These are phyloP conservation scores for Ganoderma sinense DNA, from an alignment of 1,284 basidiomycete genomes.

Conservation along the genomic window DNA sequence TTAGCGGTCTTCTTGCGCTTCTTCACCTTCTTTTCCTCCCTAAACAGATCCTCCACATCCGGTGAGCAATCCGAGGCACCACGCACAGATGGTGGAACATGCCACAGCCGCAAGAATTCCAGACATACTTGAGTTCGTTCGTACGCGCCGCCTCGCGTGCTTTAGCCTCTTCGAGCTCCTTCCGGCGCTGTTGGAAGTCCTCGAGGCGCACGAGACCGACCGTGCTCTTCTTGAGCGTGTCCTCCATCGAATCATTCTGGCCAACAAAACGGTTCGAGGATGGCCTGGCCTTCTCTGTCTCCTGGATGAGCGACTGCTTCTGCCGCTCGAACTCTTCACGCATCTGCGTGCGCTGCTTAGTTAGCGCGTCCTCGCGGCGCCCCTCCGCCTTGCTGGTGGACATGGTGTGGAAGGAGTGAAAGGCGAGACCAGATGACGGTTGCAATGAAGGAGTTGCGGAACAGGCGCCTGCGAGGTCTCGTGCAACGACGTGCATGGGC, in stretches of 20 bases:
- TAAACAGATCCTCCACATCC: constrained; percentile 83
- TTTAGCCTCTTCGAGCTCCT: constrained; percentile 93
- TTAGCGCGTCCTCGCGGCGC: constrained; percentile 79
- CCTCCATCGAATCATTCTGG: constrained; percentile 95
- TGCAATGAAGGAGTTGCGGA: constrained; percentile 9
- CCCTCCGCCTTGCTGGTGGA: constrained; percentile 76
- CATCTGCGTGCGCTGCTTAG: constrained; percentile 83
- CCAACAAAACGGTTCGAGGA: constrained; percentile 91
- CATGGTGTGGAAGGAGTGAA: constrained; percentile 48
- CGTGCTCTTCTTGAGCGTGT: constrained; percentile 91
- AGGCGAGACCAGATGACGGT: constrained; percentile 21
- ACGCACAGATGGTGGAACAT: neutral
- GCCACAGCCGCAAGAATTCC: constrained; percentile 34
- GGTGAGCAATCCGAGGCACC: constrained; percentile 60
- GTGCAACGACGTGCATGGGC: constrained; percentile 10
- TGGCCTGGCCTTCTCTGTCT: constrained; percentile 85
- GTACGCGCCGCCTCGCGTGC: constrained; percentile 87
- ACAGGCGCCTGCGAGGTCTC: constrained; percentile 8
- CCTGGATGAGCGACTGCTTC: constrained; percentile 82
- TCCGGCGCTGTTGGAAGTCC: constrained; percentile 90
- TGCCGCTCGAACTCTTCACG: constrained; percentile 91
- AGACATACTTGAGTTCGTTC: constrained; percentile 85
- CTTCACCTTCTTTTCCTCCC: constrained; percentile 89
- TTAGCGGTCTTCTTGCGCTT: constrained; percentile 89
- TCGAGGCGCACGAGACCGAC: constrained; percentile 93